These are phyloP conservation scores for Aspergillus proliferans DNA, from an alignment of 2,329 filamentous ascomycete genomes.

Conservation along the genomic window DNA sequence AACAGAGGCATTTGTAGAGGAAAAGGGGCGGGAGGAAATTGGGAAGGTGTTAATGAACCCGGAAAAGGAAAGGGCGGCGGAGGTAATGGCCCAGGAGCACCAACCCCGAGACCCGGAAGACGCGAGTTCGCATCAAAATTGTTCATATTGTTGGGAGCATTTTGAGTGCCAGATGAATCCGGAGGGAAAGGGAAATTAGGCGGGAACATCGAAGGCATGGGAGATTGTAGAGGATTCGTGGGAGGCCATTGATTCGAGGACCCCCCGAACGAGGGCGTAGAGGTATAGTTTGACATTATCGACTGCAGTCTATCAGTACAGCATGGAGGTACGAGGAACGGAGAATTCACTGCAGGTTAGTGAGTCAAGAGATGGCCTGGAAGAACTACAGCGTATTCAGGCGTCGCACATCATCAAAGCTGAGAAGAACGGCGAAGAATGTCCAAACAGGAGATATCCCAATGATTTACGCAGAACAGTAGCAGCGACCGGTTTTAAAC, in stretches of 20 bases:
- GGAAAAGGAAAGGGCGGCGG: constrained; percentile 25
- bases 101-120: constrained; percentile 25
- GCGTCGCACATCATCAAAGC: constrained; percentile 16
- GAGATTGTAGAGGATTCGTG: constrained; percentile 8
- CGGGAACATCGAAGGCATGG: constrained; percentile 20
- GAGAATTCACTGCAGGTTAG: constrained; percentile 1
- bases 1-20: constrained; percentile 22
- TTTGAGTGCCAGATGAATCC: constrained; percentile 14
- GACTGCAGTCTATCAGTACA: neutral
- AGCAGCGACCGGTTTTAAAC: no score
- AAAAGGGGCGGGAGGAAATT: constrained; percentile 25
- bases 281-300: constrained; percentile 45
- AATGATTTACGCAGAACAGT: no score
- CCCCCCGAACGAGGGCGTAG: constrained; percentile 39
- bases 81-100: constrained; percentile 17
- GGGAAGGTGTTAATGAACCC: constrained; percentile 28
- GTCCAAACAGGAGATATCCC: constrained; percentile 12
- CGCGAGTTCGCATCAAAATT: constrained; percentile 22
- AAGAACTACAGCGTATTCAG: constrained; percentile 6
- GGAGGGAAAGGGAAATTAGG: constrained; percentile 20
- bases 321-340: neutral
- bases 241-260: constrained; percentile 31
- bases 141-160: constrained; percentile 5
- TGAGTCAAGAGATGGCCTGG: constrained; percentile 6
- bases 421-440: constrained; percentile 2